phyloP scores from a whole-genome alignment of 169 alveolate genomes.

The Theileria annulata region DNA sequence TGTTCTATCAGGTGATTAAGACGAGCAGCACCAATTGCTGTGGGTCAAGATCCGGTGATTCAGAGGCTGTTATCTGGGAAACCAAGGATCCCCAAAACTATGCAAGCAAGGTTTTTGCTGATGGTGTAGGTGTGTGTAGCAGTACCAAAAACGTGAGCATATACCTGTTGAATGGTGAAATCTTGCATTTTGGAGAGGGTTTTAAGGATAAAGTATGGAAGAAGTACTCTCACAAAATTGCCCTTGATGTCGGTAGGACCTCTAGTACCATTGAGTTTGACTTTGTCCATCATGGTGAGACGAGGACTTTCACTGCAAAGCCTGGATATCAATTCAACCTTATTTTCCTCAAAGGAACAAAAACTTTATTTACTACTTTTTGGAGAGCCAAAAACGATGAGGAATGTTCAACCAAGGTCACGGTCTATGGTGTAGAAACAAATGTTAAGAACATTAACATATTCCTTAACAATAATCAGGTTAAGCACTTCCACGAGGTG shows the following conservation, averaged over 20 bases:
- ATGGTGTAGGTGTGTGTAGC: neutral
- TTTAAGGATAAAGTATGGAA: neutral
- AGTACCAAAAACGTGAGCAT: neutral
- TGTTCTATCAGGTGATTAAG: neutral
- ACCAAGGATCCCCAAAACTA: neutral
- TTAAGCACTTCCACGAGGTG: too few species aligned
- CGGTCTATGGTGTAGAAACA: too few species aligned
- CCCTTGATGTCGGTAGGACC: neutral
- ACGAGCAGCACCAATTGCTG: too few species aligned
- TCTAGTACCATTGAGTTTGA: neutral
- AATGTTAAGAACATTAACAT: too few species aligned
- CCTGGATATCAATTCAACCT: conserved; percentile 1
- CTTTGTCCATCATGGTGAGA: neutral
- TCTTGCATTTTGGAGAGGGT: neutral
- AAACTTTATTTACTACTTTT: too few species aligned
- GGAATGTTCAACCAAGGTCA: too few species aligned
- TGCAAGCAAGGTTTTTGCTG: neutral
- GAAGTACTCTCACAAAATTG: neutral
- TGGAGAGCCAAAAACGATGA: too few species aligned
- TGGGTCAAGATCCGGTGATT: too few species aligned
- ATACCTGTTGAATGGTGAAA: neutral
- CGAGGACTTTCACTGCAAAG: conserved; percentile 1
- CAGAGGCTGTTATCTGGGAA: neutral
- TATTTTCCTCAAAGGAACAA: too few species aligned
- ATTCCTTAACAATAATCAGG: too few species aligned